phyloP scores from a whole-genome alignment of 805 yeast genomes.

The Candida multigemmis region DNA sequence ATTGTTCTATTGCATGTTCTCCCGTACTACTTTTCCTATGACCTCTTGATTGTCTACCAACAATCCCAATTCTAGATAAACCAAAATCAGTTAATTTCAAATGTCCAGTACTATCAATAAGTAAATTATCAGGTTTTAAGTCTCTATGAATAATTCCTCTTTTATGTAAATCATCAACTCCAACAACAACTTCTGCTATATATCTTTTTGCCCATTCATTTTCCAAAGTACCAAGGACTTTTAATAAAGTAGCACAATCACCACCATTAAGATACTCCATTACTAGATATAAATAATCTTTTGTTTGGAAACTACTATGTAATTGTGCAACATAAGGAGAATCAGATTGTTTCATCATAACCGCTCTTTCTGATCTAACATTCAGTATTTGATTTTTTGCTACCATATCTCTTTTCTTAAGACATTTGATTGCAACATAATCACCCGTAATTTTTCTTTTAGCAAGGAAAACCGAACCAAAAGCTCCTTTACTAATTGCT shows the following conservation, averaged over 20 bases:
- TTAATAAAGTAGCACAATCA: conserved; percentile 80
- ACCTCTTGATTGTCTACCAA: conserved; percentile 59
- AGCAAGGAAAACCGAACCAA: conserved; percentile 89
- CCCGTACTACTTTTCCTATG: conserved; percentile 34
- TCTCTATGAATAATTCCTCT: conserved; percentile 92
- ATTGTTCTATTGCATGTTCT: conserved; percentile 33
- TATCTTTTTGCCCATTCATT: conserved; percentile 82
- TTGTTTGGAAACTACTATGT: conserved; percentile 81
- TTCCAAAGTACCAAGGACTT: conserved; percentile 74
- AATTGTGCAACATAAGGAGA: conserved; percentile 89
- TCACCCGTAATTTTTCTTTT: conserved; percentile 83
- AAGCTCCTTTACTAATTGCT: conserved; percentile 95
- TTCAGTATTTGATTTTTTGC: conserved; percentile 94
- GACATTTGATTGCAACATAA: conserved; percentile 86
- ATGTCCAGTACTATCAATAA: conserved; percentile 84
- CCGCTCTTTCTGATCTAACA: conserved; percentile 90
- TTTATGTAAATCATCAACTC: conserved; percentile 81
- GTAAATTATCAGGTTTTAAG: conserved; percentile 85
- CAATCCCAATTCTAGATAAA: conserved; percentile 78
- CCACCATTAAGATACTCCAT: conserved; percentile 98
- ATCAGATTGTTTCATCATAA: conserved; percentile 95
- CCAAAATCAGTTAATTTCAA: conserved; percentile 94
- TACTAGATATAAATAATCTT: conserved; percentile 78
- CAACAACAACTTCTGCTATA: conserved; percentile 83
- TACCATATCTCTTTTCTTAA: conserved; percentile 91